Evolutionary conservation across 202 grass and related monocot genomes (phyloP), one percentile per base, ranked within the genome.

Genomic region (Dendrocalamus latiflorus): DNA sequence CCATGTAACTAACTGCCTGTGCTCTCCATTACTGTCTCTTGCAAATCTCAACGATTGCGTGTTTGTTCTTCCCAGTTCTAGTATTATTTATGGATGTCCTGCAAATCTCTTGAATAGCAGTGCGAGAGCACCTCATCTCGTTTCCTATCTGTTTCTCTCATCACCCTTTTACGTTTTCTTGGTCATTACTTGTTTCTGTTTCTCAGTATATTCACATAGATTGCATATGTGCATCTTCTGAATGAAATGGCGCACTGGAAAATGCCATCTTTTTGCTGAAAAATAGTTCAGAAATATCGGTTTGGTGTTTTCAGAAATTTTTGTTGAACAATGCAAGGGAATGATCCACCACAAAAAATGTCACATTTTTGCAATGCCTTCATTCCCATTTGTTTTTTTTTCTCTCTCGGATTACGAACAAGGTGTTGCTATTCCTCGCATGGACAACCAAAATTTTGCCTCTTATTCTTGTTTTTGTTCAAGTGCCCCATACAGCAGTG

Each of bases 1-100:
- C 76, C 84, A 51, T 44, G 84, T 86, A 86, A 9, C 28, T 17
- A 11, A n/a, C 69, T 63, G 41, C 65, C 22, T 36, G 26, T 58
- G 17, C 3, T 48, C 4, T 48, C 15, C 39, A 51, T 48, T 72
- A n/a, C 68, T 70, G 18, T 9, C 7, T n/a, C 21, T 26, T 41
- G 1, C 44, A 8, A 30, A 25, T 30, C 43, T 21, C 43, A 15
- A 50, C 58, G 9, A 25, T 13, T 5, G 37, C 21, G 15, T 42
- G 56, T n/a, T 30, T 45, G 16, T 61, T 11, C 24, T n/a, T 55
- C 47, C 20, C 78, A 21, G 15, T 59, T 81, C 38, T 36, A 30
- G 1, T 55, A 13, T 8, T 38, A 8, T 62, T 26, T 47, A 72
- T 63, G 26, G 1, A 7, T 71, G 41, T 49, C 54, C 80, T 51